A percentile compares a stretch with the other conserved stretches of the same genome.
Evolutionary conservation across 805 yeast genomes (phyloP).

Genomic region (Ogataea chonburiensis): DNA sequence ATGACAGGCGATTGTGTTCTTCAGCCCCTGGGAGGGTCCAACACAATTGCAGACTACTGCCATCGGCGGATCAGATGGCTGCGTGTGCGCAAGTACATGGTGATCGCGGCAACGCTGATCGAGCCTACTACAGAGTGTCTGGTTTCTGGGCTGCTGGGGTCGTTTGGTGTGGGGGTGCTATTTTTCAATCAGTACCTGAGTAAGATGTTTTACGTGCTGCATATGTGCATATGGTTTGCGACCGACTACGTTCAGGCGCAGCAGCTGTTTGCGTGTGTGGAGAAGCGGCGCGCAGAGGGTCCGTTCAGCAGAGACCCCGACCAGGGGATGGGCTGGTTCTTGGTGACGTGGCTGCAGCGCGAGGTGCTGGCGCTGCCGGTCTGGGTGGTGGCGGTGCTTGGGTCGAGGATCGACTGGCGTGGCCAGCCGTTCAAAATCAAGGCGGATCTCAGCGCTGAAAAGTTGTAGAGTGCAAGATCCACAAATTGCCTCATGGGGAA

Average conservation of each 20-base stretch:
- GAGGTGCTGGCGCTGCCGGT: constrained; percentile 79
- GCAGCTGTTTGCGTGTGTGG: constrained; percentile 42
- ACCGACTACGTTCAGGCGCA: constrained; percentile 63
- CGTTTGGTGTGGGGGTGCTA: constrained; percentile 52
- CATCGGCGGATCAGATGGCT: constrained; percentile 79
- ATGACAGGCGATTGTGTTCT: constrained; percentile 75
- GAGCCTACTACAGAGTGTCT: constrained; percentile 86
- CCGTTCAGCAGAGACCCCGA: constrained; percentile 36
- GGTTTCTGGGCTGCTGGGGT: constrained; percentile 64
- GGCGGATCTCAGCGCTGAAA: constrained; percentile 76
- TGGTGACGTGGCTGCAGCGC: constrained; percentile 61
- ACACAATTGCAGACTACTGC: constrained; percentile 51
- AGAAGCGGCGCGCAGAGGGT: constrained; percentile 18
- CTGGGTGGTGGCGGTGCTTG: constrained; percentile 79
- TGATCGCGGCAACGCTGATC: constrained; percentile 73
- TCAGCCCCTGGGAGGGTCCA: constrained; percentile 60
- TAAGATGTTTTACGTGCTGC: constrained; percentile 43
- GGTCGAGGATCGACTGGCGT: constrained; percentile 76
- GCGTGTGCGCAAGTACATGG: constrained; percentile 85
- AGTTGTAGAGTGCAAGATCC: constrained; percentile 21
- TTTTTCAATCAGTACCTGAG: constrained; percentile 36
- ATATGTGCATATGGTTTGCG: constrained; percentile 60
- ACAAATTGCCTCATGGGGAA: not conserved
- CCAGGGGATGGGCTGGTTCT: constrained; percentile 20
- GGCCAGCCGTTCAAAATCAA: constrained; percentile 72